phyloP scores from a whole-genome alignment of 345 rosid species.

The Mallotus nudiflorus region DNA sequence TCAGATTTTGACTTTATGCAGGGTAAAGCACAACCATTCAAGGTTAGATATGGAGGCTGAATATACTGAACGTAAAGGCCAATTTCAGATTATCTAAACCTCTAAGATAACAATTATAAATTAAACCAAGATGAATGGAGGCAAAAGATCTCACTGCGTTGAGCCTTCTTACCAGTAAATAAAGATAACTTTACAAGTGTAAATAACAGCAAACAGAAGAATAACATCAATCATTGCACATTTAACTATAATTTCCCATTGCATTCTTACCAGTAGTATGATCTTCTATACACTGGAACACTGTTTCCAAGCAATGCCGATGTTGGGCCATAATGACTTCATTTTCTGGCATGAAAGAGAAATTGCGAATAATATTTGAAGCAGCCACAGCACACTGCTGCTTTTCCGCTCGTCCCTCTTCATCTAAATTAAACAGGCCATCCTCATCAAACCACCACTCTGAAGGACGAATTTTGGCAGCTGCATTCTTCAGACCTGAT shows the following conservation, averaged over 20 bases:
- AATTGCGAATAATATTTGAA: conserved; percentile 88
- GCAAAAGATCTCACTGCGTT: not conserved
- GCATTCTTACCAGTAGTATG: conserved; percentile 55
- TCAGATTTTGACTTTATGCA: not conserved
- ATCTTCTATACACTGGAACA: conserved; percentile 90
- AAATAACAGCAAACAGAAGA: not conserved
- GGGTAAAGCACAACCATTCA: not conserved
- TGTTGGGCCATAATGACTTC: conserved; percentile 92
- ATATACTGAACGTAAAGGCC: not conserved
- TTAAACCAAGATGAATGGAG: not conserved
- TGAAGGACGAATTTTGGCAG: conserved; percentile 47
- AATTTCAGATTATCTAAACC: not conserved
- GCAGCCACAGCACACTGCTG: conserved; percentile 93
- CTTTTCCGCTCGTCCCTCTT: conserved; percentile 87
- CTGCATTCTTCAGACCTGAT: conserved; percentile 26
- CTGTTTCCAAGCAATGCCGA: conserved; percentile 97
- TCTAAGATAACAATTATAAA: not conserved
- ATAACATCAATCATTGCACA: not conserved
- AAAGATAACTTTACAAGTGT: not conserved
- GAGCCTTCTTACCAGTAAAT: not conserved
- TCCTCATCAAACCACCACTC: conserved; percentile 95
- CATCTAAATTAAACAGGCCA: conserved; percentile 88
- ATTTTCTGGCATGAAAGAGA: conserved; percentile 98
- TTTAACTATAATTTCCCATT: not conserved
- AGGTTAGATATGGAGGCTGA: not conserved